Evolutionary conservation across 2,329 filamentous ascomycete genomes (phyloP).

Genomic region (Trichoderma sp.): DNA sequence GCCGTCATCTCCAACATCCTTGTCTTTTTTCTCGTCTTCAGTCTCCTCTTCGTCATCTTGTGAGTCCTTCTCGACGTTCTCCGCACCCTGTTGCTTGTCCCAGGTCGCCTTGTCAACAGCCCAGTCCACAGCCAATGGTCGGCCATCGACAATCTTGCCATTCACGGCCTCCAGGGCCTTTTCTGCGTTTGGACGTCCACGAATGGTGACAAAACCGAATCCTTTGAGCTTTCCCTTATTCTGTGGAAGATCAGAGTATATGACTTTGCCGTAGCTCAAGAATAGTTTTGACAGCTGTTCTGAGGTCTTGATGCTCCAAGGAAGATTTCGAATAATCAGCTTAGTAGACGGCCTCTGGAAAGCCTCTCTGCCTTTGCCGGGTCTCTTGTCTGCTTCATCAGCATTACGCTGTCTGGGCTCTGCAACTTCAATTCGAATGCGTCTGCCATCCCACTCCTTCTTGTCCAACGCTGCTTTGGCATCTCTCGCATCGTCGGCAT

Average conservation of each 20-base stretch:
- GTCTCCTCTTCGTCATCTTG: conserved; percentile 38
- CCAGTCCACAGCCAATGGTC: conserved; percentile 92
- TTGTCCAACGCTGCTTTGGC: conserved; percentile 84
- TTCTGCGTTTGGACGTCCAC: conserved; percentile 88
- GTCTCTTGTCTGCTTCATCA: conserved; percentile 48
- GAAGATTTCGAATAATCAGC: conserved; percentile 88
- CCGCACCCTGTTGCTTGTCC: conserved; percentile 63
- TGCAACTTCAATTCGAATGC: conserved; percentile 84
- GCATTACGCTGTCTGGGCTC: conserved; percentile 76
- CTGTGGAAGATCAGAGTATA: conserved; percentile 82
- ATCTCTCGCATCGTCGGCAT: conserved; percentile 83
- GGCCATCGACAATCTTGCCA: conserved; percentile 85
- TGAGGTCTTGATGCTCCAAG: conserved; percentile 90
- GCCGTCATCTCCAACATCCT: conserved; percentile 35
- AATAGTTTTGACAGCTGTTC: conserved; percentile 82
- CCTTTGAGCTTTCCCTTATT: conserved; percentile 76
- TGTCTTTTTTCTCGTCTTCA: conserved; percentile 33
- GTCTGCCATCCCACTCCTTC: conserved; percentile 74
- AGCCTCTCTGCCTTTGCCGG: conserved; percentile 55
- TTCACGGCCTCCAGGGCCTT: conserved; percentile 84
- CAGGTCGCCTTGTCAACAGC: conserved; percentile 90
- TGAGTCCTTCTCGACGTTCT: conserved; percentile 42
- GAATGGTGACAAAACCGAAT: conserved; percentile 90
- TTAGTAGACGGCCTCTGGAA: conserved; percentile 72
- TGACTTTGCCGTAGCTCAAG: conserved; percentile 87